Evolutionary conservation across 371 early-diverging fungal species (phyloP).

Genomic region (Capillidium heterosporum): DNA sequence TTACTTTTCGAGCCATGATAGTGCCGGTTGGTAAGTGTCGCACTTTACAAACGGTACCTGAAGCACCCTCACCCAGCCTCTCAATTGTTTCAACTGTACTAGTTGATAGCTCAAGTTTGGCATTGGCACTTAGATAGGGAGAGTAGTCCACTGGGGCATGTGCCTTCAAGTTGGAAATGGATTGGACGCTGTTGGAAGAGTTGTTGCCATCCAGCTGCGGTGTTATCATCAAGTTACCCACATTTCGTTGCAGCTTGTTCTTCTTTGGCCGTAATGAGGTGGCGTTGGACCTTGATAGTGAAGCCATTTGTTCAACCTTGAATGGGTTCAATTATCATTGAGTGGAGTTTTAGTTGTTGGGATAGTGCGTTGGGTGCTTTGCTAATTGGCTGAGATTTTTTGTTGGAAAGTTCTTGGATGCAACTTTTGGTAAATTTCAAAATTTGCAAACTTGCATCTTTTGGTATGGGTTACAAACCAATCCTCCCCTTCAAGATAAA

Average conservation of each 20-base stretch:
- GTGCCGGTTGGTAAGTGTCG: conserved; percentile 48
- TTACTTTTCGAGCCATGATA: conserved; percentile 91
- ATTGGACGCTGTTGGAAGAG: not conserved
- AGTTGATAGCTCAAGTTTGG: conserved; percentile 20
- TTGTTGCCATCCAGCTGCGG: not conserved
- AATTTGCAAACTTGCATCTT: too few relatives aligned
- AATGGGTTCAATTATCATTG: too few relatives aligned
- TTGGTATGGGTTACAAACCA: too few relatives aligned
- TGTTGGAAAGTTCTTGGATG: too few relatives aligned
- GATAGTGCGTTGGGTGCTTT: too few relatives aligned
- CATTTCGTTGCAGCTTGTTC: conserved; percentile 1
- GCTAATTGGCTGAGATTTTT: too few relatives aligned
- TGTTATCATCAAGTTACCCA: not conserved
- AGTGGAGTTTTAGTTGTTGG: too few relatives aligned
- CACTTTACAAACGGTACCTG: conserved; percentile 83
- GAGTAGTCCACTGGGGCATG: conserved; percentile 6
- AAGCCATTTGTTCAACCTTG: not conserved
- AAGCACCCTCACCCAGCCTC: conserved; percentile 83
- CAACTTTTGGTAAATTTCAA: too few relatives aligned
- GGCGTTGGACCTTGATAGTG: conserved; percentile 2
- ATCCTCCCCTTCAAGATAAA: too few relatives aligned
- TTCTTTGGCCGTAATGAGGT: not conserved
- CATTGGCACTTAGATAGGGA: not conserved
- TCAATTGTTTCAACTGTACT: conserved; percentile 36
- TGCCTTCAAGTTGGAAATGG: conserved; percentile 2